phyloP scores from a whole-genome alignment of 768 basidiomycete genomes.

The Asterophora parasitica region DNA sequence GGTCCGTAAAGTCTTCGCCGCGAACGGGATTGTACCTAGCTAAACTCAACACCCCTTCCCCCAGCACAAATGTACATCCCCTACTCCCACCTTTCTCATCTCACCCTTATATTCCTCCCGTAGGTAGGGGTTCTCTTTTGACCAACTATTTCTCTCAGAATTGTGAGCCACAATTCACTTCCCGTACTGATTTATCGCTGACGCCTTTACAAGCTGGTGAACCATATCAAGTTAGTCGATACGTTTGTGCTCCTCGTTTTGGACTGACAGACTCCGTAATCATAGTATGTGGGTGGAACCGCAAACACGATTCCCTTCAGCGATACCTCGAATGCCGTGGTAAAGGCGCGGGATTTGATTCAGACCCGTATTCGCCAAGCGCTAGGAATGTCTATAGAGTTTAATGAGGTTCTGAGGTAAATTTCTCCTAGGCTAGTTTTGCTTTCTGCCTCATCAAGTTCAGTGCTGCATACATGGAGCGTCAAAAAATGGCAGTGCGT shows the following conservation, averaged over 20 bases:
- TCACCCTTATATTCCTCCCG: constrained; percentile 2
- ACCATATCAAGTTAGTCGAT: constrained; percentile 61
- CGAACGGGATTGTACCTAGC: not conserved
- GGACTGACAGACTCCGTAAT: not conserved
- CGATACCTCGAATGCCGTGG: constrained; percentile 53
- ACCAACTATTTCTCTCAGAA: constrained; percentile 88
- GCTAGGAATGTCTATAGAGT: constrained; percentile 34
- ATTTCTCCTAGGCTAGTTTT: not conserved
- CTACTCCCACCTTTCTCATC: not conserved
- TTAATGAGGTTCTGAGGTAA: constrained; percentile 74
- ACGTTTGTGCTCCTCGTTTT: not conserved
- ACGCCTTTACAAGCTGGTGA: constrained; percentile 52
- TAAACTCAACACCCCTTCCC: not conserved
- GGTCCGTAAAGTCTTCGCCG: constrained; percentile 33
- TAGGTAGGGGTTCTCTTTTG: constrained; percentile 67
- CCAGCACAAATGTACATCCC: constrained; percentile 62
- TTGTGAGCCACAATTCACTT: constrained; percentile 38
- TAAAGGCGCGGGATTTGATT: constrained; percentile 55
- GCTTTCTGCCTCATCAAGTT: constrained; percentile 1
- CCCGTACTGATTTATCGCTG: not conserved
- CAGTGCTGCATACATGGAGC: constrained; percentile 80
- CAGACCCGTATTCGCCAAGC: constrained; percentile 46
- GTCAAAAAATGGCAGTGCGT: constrained; percentile 77
- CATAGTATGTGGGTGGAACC: constrained; percentile 73
- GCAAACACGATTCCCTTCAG: constrained; percentile 67